A percentile compares a stretch with the other conserved stretches of the same genome.
Conservation (phyloP, 2,329 filamentous ascomycete species). For the Neonectria neomacrospora region DNA sequence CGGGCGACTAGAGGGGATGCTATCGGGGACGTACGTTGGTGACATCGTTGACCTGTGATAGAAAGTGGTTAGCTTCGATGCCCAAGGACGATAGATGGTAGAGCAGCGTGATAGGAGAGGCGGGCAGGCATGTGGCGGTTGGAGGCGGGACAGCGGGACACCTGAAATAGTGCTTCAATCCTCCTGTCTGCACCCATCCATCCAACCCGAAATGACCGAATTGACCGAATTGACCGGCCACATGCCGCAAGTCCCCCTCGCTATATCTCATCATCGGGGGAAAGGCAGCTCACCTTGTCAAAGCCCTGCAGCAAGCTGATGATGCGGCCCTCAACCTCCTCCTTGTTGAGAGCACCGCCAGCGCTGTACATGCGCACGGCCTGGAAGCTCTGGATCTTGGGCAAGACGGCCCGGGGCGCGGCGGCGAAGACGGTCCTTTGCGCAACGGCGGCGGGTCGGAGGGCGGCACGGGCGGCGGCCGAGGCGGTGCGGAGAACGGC, state of each 20-base stretch:
- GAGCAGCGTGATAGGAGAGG: background rate
- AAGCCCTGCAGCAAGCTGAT: slow-evolving; percentile 93
- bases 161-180: background rate
- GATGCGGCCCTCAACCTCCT: slow-evolving; percentile 92
- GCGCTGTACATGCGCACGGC: slow-evolving; percentile 89
- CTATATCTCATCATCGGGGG: background rate
- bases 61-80: slow-evolving; percentile 45
- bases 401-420: slow-evolving; percentile 63
- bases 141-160: background rate
- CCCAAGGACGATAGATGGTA: background rate
- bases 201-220: slow-evolving; percentile 8
- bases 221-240: slow-evolving; percentile 23
- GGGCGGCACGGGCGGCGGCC: slow-evolving; percentile 67
- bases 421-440: slow-evolving; percentile 70
- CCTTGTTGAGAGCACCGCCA: slow-evolving; percentile 78
- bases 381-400: slow-evolving; percentile 71
- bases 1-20: slow-evolving; percentile 23
- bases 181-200: background rate
- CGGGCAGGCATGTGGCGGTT: slow-evolving; percentile 3
- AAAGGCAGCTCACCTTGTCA: slow-evolving; percentile 74
- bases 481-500: slow-evolving; percentile 83
- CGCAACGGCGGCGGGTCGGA: slow-evolving; percentile 67
- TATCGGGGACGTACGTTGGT: slow-evolving; percentile 63
- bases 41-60: slow-evolving; percentile 72
- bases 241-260: background rate